phyloP scores from a whole-genome alignment of 2,329 filamentous ascomycete species.

The Fusarium luffae region DNA sequence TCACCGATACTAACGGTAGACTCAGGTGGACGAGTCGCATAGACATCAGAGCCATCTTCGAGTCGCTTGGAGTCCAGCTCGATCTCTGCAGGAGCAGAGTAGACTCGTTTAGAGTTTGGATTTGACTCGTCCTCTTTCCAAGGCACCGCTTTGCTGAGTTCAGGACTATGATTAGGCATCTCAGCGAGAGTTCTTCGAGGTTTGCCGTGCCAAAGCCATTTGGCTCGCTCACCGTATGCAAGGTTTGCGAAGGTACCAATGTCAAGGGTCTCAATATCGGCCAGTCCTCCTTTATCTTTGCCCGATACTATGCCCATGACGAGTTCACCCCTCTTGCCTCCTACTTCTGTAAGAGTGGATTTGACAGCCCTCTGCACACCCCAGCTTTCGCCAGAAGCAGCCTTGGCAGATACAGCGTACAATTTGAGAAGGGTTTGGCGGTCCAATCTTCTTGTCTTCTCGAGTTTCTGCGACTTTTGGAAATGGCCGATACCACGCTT shows the following conservation, averaged over 20 bases:
- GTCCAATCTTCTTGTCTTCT: constrained; percentile 82
- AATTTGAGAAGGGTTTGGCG: constrained; percentile 83
- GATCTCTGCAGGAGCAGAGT: constrained; percentile 64
- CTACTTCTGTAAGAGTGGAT: constrained; percentile 91
- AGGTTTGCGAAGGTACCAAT: constrained; percentile 85
- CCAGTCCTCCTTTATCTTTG: constrained; percentile 87
- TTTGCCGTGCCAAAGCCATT: constrained; percentile 97
- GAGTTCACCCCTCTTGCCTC: constrained; percentile 93
- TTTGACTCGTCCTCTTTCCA: constrained; percentile 61
- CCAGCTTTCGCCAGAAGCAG: constrained; percentile 89
- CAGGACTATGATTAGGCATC: constrained; percentile 59
- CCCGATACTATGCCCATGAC: constrained; percentile 94
- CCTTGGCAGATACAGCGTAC: constrained; percentile 87
- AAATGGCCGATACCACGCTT: constrained; percentile 89
- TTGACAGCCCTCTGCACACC: constrained; percentile 94
- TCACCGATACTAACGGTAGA: constrained; percentile 62
- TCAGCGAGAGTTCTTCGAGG: constrained; percentile 71
- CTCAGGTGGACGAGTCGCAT: constrained; percentile 57
- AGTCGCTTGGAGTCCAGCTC: constrained; percentile 57
- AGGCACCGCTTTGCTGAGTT: constrained; percentile 61
- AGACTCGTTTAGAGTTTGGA: constrained; percentile 61
- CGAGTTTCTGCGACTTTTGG: constrained; percentile 87
- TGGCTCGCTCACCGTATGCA: constrained; percentile 82
- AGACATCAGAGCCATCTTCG: constrained; percentile 59
- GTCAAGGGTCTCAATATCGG: constrained; percentile 91